Evolutionary conservation across 495 filamentous ascomycete genomes (phyloP), one percentile per base, ranked within the genome.

Genomic region (Penicillium canariense): DNA sequence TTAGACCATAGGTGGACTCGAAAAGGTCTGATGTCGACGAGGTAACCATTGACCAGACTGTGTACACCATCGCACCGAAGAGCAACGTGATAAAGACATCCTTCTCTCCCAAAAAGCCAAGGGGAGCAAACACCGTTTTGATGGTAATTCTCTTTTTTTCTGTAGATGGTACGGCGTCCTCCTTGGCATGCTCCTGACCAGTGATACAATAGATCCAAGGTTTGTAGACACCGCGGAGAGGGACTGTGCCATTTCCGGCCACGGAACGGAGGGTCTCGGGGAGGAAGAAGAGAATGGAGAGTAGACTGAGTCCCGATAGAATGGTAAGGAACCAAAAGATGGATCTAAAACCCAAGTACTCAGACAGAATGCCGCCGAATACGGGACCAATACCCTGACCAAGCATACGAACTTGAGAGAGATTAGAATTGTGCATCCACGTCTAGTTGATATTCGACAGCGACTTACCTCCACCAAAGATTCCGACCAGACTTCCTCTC

Each of bases 241-340:
- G 63, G 8, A 80, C 71, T 8, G 69, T 74, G 17, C 88, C 88
- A 65, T 91, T 88, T 0, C 88, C 88, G 0, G 88, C 88, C 7
- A 91, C 80, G 9, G 82, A 80, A 14, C 88, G 77, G 48, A 84
- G 80, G 10, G 88, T 91, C 66, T 90, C 87, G 3, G 86, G 87
- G 6, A 90, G 77, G 28, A 81, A 73, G 36, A 87, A 55, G 15
- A 81, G 32, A 54, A 84, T 84, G 4, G 80, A 75, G 0, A 71
- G 10, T 1, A 81, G 61, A 54, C 74, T 77, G 15, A 77, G 66
- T 1, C 69, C 78, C 25, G 78, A 73, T 23, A 84, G 56, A 35
- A 87, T 86, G 42, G 79, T 76, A 18, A 88, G 73, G 54, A 89
- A 87, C 86, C 85, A 90, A 67, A 91, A 91, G 49, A 88, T 87